Evolutionary conservation across 768 basidiomycete genomes (phyloP).

Genomic region (Stropharia rugosoannulata): DNA sequence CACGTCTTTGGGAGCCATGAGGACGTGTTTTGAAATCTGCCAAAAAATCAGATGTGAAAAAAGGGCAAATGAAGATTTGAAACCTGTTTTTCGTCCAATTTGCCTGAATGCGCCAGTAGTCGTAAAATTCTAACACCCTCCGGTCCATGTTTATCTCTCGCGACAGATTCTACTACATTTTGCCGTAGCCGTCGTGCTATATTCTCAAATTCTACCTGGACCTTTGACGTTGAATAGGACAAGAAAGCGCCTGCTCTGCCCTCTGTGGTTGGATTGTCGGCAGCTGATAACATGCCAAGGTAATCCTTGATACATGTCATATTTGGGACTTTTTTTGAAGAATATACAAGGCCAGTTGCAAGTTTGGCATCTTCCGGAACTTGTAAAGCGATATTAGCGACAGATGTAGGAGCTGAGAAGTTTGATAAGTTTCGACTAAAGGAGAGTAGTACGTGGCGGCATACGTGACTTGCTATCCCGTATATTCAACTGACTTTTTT

Average conservation of each 20-base stretch:
- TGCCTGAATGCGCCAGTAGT: slow-evolving; percentile 77
- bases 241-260: slow-evolving; percentile 73
- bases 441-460: background rate
- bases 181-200: slow-evolving; percentile 66
- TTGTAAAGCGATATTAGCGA: slow-evolving; percentile 61
- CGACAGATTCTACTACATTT: slow-evolving; percentile 72
- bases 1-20: slow-evolving; percentile 89
- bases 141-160: slow-evolving; percentile 80
- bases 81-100: slow-evolving; percentile 95
- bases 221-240: slow-evolving; percentile 66
- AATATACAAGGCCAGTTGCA: slow-evolving; percentile 58
- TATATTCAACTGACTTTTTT: slow-evolving; percentile 57
- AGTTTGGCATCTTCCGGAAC: slow-evolving; percentile 63
- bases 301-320: slow-evolving; percentile 73
- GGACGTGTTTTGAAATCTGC: slow-evolving; percentile 89
- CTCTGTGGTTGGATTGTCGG: slow-evolving; percentile 78
- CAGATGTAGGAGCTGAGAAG: slow-evolving; percentile 59
- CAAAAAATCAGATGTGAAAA: background rate
- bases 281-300: slow-evolving; percentile 73
- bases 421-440: background rate
- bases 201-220: slow-evolving; percentile 79
- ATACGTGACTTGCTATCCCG: slow-evolving; percentile 66
- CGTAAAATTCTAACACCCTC: slow-evolving; percentile 83
- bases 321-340: slow-evolving; percentile 54
- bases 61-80: slow-evolving; percentile 15